Evolutionary conservation across 441 rosid species (phyloP), one percentile per base, ranked within the genome.

Genomic region (Caryocar brasiliense): DNA sequence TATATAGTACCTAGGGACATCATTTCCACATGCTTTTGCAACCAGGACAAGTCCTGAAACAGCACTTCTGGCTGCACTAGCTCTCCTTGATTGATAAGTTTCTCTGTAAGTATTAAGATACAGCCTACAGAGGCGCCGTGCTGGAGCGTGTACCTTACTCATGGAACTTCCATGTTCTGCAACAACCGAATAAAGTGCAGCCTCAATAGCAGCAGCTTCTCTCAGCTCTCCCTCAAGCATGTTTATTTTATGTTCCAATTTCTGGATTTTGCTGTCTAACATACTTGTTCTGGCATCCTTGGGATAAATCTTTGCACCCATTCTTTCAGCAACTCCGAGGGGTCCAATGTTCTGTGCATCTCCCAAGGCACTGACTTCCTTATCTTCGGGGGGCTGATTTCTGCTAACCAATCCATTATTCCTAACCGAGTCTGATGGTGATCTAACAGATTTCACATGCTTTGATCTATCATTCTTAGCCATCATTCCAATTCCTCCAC

Each of bases 1-100:
- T 13, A 35, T 5, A 9, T 17, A n/a, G 29, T 79, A 91, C 98
- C 98, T 92, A 5, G 99, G 87, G 50, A 88, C 95, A 62, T 92
- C 96, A 59, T 88, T 83, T 48, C 96, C 96, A 61, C 98, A 92
- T 40, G 96, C 94, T 72, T 92, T 92, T 47, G 95, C 86, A 6
- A 79, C 92, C 66, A 82, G 65, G 59, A 81, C 75, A 52, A 92
- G 64, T 47, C 95, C 92, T 11, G 95, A 92, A 61, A 83, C 76
- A 37, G 74, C 80, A 72, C 81, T 88, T 83, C 73, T 78, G 49
- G 95, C 92, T 34, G 92, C 89, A 65, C 72, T 71, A 20, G 85
- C 85, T 75, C 78, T 77, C 66, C 92, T 76, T 60, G 74, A 61
- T 32, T 51, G 72, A 46, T 63, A 70, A 22, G 45, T 61, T 67